These are phyloP conservation scores for Ceratocystis lukuohia DNA, from an alignment of 2,329 filamentous ascomycete genomes.

Conservation along the genomic window DNA sequence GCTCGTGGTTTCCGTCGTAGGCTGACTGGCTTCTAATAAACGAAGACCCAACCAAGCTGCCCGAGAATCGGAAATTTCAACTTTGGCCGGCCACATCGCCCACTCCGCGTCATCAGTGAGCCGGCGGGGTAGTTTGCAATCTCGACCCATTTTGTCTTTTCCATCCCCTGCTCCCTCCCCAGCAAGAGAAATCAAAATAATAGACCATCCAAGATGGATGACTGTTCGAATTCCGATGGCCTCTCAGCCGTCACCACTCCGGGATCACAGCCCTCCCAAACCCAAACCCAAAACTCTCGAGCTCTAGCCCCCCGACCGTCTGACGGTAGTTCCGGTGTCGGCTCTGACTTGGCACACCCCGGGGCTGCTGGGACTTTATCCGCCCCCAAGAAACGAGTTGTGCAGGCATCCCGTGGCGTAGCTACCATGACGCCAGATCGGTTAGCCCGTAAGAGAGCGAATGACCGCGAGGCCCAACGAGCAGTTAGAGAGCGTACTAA, in stretches of 20 bases:
- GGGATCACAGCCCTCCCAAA: background rate
- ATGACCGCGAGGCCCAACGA: constrained; percentile 65
- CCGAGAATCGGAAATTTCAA: background rate
- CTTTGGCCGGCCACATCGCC: background rate
- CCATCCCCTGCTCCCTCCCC: too few relatives aligned
- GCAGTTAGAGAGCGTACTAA: constrained; percentile 74
- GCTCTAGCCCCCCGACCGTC: constrained; percentile 15
- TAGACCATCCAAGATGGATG: constrained; percentile 14
- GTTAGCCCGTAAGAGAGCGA: constrained; percentile 52
- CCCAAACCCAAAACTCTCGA: constrained; percentile 9
- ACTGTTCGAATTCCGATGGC: background rate
- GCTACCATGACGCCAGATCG: constrained; percentile 61
- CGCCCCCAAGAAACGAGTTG: constrained; percentile 11
- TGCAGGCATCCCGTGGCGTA: constrained; percentile 25
- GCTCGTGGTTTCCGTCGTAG: constrained; percentile 1
- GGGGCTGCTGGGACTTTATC: constrained; percentile 17
- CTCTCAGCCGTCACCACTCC: background rate
- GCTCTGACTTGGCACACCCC: constrained; percentile 7
- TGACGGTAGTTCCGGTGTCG: background rate
- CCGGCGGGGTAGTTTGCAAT: background rate
- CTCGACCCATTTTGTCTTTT: background rate
- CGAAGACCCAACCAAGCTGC: background rate
- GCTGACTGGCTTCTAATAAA: background rate
- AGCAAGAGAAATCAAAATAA: background rate
- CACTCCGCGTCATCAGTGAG: background rate